Conservation (phyloP, 169 alveolate genomes). For the Cryptosporidium canis region DNA sequence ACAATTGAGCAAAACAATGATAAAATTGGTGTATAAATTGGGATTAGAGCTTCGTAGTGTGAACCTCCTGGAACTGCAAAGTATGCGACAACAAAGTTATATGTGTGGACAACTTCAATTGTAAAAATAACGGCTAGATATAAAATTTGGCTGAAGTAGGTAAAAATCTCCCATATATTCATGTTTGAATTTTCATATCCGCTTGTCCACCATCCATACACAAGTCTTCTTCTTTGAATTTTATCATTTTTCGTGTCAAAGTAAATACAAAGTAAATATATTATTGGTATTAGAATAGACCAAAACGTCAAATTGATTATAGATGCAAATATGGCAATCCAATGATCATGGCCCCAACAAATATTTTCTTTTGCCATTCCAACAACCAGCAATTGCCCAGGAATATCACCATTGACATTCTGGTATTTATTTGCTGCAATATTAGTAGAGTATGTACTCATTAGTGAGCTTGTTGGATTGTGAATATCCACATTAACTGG, state of each 20-base stretch:
- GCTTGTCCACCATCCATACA: slow-evolving; percentile 70
- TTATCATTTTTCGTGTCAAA: slow-evolving; percentile 31
- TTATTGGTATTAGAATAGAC: slow-evolving; percentile 39
- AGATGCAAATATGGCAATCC: slow-evolving; percentile 1
- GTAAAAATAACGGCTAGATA: not conserved
- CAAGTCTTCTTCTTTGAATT: slow-evolving; percentile 51
- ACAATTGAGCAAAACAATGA: slow-evolving; percentile 16
- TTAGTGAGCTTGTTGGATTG: not conserved
- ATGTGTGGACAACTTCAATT: not conserved
- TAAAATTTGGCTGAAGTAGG: slow-evolving; percentile 24
- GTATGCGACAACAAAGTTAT: slow-evolving; percentile 8
- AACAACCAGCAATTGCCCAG: slow-evolving; percentile 26
- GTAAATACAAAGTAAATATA: slow-evolving; percentile 11
- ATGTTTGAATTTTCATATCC: slow-evolving; percentile 45
- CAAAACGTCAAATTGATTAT: not conserved
- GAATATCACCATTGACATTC: not conserved
- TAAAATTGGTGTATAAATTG: slow-evolving; percentile 2
- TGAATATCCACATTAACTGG: slow-evolving; percentile 4
- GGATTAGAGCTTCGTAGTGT: slow-evolving; percentile 1
- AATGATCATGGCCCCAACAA: slow-evolving; percentile 48
- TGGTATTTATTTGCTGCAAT: not conserved
- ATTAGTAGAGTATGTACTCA: not conserved
- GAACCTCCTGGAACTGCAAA: slow-evolving; percentile 69
- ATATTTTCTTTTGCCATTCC: slow-evolving; percentile 51
- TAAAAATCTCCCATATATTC: slow-evolving; percentile 38